Conservation (phyloP, 1,284 basidiomycete species). For the Phellopilus nigrolimitatus region DNA sequence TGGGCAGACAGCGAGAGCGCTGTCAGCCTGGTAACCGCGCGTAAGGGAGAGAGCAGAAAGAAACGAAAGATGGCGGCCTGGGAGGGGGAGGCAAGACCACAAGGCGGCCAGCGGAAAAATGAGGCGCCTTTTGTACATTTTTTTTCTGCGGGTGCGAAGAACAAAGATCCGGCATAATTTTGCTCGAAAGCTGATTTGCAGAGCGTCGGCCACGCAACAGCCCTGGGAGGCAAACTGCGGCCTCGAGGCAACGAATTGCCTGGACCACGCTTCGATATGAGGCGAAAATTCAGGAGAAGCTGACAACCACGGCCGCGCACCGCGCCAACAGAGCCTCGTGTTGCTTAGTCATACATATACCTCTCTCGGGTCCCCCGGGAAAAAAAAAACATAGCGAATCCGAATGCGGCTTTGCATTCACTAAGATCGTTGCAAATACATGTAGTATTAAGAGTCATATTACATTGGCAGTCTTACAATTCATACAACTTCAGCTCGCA, state of each 20-base stretch:
- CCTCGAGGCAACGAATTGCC: conserved; percentile 15
- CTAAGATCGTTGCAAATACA: not conserved
- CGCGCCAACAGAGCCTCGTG: conserved; percentile 8
- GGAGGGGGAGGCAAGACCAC: not conserved
- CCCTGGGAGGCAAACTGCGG: conserved; percentile 10
- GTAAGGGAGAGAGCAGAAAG: too few relatives aligned
- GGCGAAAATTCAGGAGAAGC: not conserved
- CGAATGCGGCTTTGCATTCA: too few relatives aligned
- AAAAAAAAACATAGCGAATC: too few relatives aligned
- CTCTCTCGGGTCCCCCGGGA: not conserved
- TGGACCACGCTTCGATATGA: not conserved
- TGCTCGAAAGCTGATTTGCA: conserved; percentile 2
- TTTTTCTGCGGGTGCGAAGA: conserved; percentile 2
- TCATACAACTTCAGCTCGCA: conserved; percentile 40
- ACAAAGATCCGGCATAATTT: conserved; percentile 9
- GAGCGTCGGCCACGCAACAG: not conserved
- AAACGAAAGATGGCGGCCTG: too few relatives aligned
- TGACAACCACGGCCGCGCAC: not conserved
- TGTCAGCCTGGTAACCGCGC: too few relatives aligned
- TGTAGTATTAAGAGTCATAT: conserved; percentile 3
- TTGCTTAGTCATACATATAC: conserved; percentile 11
- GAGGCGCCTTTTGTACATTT: conserved; percentile 11
- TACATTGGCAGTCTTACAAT: conserved; percentile 1
- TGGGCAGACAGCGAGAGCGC: not conserved
- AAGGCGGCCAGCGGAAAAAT: not conserved